A percentile compares a stretch with the other conserved stretches of the same genome.
These are phyloP conservation scores for Ophiostoma himal-ulmi DNA, from an alignment of 2,329 filamentous ascomycete genomes.

Conservation along the genomic window DNA sequence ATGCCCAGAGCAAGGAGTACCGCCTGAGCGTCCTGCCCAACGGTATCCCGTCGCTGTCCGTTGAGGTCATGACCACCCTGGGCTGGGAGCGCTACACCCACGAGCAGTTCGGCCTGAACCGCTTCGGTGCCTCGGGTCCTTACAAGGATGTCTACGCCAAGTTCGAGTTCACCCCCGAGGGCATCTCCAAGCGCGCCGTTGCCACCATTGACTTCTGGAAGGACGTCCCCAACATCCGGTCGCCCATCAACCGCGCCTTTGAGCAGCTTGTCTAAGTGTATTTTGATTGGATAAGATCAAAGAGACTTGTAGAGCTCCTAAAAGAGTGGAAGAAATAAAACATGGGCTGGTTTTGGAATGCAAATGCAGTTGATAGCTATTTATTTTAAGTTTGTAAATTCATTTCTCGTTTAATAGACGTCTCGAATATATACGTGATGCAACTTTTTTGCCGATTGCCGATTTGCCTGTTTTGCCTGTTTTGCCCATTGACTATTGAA, in stretches of 20 bases:
- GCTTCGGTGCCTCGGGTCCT: constrained; percentile 93
- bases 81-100: constrained; percentile 99
- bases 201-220: constrained; percentile 98
- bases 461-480: neutral
- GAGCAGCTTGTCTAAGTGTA: constrained; percentile 78
- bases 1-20: constrained; percentile 91
- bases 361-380: constrained; percentile 19
- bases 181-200: constrained; percentile 87
- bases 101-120: constrained; percentile 99
- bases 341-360: constrained; percentile 9
- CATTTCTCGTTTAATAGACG: constrained; percentile 7
- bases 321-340: neutral
- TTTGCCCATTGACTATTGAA: neutral
- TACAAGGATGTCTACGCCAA: constrained; percentile 99
- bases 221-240: constrained; percentile 81
- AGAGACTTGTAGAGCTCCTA: neutral
- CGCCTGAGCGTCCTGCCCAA: constrained; percentile 86
- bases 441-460: neutral
- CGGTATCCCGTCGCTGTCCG: constrained; percentile 84
- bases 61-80: constrained; percentile 95
- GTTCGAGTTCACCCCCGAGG: constrained; percentile 98
- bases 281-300: neutral
- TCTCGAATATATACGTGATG: neutral
- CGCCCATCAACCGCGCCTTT: constrained; percentile 95
- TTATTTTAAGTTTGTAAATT: constrained; percentile 14